Conservation (phyloP, 768 basidiomycete genomes). For the Pisolithus sp. region DNA sequence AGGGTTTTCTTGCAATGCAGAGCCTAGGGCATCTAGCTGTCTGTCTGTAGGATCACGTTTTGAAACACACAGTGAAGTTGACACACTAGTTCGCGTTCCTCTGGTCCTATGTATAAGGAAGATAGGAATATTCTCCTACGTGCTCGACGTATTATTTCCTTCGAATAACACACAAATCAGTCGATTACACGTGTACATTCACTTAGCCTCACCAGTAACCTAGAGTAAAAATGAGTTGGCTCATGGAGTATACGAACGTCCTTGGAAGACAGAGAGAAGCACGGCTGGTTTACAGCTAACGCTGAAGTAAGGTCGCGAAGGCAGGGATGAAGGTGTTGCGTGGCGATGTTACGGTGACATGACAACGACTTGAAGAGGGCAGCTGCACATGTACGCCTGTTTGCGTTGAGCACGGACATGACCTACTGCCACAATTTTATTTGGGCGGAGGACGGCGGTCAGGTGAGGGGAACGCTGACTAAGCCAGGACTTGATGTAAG, state of each 20-base stretch:
- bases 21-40: conserved; percentile 67
- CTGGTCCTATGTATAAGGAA: conserved; percentile 79
- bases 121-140: conserved; percentile 81
- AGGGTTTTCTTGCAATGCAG: conserved; percentile 52
- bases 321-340: conserved; percentile 26
- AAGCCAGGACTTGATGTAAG: neutral
- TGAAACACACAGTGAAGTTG: neutral
- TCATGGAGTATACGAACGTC: conserved; percentile 49
- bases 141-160: conserved; percentile 79
- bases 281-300: conserved; percentile 39
- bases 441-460: neutral
- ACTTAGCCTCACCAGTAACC: conserved; percentile 45
- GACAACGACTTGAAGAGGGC: conserved; percentile 2
- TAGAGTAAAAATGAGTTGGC: conserved; percentile 53
- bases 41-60: neutral
- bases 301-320: conserved; percentile 33
- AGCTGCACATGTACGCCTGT: neutral
- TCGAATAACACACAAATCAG: neutral
- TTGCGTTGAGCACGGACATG: conserved; percentile 1
- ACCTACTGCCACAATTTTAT: too few relatives aligned
- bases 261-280: conserved; percentile 38
- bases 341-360: conserved; percentile 25
- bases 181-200: neutral
- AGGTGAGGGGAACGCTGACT: neutral
- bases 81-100: conserved; percentile 74